phyloP scores from a whole-genome alignment of 1,284 basidiomycete genomes.

The Inonotus obliquus region DNA sequence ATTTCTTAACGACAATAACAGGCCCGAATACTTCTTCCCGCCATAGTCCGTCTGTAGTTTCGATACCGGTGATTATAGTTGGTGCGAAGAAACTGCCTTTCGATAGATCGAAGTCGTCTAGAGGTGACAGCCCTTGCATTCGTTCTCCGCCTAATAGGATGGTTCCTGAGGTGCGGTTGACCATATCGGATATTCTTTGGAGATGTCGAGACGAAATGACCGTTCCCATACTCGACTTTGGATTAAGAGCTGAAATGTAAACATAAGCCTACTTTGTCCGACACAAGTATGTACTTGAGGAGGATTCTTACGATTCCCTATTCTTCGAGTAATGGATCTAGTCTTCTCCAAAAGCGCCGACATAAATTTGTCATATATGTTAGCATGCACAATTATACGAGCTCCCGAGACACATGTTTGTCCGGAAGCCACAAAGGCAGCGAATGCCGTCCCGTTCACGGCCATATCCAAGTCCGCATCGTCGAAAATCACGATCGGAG shows the following conservation, averaged over 20 bases:
- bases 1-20: constrained; percentile 65
- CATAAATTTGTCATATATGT: constrained; percentile 66
- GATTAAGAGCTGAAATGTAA: constrained; percentile 52
- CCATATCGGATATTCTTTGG: constrained; percentile 54
- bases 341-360: constrained; percentile 56
- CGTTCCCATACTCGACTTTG: constrained; percentile 67
- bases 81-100: constrained; percentile 72
- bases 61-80: constrained; percentile 63
- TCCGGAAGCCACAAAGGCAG: constrained; percentile 80
- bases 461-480: constrained; percentile 68
- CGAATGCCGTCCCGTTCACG: constrained; percentile 75
- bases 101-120: constrained; percentile 68
- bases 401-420: constrained; percentile 83
- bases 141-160: constrained; percentile 61
- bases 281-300: background rate
- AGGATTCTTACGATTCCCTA: constrained; percentile 67
- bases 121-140: constrained; percentile 50
- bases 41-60: constrained; percentile 62
- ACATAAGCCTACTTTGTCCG: background rate
- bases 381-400: constrained; percentile 64
- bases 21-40: constrained; percentile 79
- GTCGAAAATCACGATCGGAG: constrained; percentile 72
- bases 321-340: constrained; percentile 53
- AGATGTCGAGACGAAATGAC: constrained; percentile 66
- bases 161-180: constrained; percentile 44